These are phyloP conservation scores for Sarocladiaceae sp. DNA, from an alignment of 2,329 filamentous ascomycete genomes.

Conservation along the genomic window DNA sequence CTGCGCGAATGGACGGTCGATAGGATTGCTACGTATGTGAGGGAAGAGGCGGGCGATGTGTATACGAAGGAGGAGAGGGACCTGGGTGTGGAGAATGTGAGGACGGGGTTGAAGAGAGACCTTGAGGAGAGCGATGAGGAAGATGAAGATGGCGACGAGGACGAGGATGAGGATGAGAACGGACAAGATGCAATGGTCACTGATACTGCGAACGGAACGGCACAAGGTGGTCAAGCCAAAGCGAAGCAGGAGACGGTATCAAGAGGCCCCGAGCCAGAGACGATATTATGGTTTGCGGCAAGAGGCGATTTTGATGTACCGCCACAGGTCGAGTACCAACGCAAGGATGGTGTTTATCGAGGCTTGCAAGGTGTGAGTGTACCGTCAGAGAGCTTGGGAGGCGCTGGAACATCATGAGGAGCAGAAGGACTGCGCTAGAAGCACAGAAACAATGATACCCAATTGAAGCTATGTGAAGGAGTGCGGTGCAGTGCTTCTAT, in stretches of 20 bases:
- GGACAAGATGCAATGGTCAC: slow-evolving; percentile 41
- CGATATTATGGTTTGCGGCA: slow-evolving; percentile 41
- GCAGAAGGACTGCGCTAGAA: background rate
- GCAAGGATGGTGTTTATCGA: slow-evolving; percentile 26
- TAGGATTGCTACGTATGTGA: slow-evolving; percentile 37
- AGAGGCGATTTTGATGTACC: slow-evolving; percentile 42
- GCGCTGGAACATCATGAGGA: slow-evolving; percentile 10
- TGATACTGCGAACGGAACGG: slow-evolving; percentile 17
- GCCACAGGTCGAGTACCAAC: slow-evolving; percentile 38
- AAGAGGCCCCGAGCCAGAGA: slow-evolving; percentile 39
- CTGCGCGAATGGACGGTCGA: slow-evolving; percentile 36
- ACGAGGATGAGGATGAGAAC: slow-evolving; percentile 45
- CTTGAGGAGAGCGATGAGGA: slow-evolving; percentile 48
- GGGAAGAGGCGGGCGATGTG: slow-evolving; percentile 48
- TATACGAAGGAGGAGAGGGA: slow-evolving; percentile 70
- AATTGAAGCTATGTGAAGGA: no score
- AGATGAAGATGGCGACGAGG: slow-evolving; percentile 53
- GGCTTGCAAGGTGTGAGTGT: slow-evolving; percentile 32
- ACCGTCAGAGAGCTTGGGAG: slow-evolving; percentile 19
- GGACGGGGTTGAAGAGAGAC: slow-evolving; percentile 62
- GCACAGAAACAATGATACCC: slow-evolving; percentile 3
- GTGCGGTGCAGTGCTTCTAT: no score
- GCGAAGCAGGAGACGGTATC: slow-evolving; percentile 19
- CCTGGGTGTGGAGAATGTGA: slow-evolving; percentile 62
- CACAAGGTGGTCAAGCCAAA: background rate